Evolutionary conservation across 805 yeast genomes (phyloP).

Genomic region (Candida michaelii): DNA sequence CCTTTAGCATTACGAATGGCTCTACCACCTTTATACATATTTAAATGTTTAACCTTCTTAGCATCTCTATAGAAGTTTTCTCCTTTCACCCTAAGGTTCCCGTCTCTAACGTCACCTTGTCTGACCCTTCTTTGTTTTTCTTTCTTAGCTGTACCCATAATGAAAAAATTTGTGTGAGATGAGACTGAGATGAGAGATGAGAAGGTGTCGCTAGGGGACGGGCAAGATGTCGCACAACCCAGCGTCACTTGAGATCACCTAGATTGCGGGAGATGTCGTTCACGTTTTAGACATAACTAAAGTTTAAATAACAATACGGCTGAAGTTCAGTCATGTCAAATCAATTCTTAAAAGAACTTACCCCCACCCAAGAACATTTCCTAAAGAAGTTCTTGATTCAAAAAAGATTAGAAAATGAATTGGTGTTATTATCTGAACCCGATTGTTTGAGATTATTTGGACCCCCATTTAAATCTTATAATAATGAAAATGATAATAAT

Average conservation of each 20-base stretch:
- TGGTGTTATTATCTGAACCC: constrained; percentile 56
- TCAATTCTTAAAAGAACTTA: constrained; percentile 23
- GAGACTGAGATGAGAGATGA: constrained; percentile 10
- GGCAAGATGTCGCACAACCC: background rate
- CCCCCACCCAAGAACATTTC: constrained; percentile 79
- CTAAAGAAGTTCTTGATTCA: constrained; percentile 78
- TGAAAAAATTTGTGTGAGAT: constrained; percentile 11
- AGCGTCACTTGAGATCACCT: background rate
- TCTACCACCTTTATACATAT: constrained; percentile 90
- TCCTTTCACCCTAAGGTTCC: constrained; percentile 91
- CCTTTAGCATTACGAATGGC: constrained; percentile 87
- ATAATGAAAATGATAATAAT: background rate
- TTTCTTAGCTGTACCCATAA: constrained; percentile 91
- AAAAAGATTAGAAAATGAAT: constrained; percentile 61
- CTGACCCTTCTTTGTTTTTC: constrained; percentile 85
- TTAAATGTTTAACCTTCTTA: constrained; percentile 82
- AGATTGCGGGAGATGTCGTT: background rate
- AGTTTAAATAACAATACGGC: too few species aligned
- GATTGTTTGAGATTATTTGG: constrained; percentile 71
- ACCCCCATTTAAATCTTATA: constrained; percentile 59
- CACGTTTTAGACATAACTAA: background rate
- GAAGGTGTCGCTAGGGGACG: background rate
- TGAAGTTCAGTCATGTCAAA: constrained; percentile 3
- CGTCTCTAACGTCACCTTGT: constrained; percentile 79
- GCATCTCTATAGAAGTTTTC: constrained; percentile 96